Conservation (phyloP, 2,329 filamentous ascomycete species). For the Penicillium sp. region DNA sequence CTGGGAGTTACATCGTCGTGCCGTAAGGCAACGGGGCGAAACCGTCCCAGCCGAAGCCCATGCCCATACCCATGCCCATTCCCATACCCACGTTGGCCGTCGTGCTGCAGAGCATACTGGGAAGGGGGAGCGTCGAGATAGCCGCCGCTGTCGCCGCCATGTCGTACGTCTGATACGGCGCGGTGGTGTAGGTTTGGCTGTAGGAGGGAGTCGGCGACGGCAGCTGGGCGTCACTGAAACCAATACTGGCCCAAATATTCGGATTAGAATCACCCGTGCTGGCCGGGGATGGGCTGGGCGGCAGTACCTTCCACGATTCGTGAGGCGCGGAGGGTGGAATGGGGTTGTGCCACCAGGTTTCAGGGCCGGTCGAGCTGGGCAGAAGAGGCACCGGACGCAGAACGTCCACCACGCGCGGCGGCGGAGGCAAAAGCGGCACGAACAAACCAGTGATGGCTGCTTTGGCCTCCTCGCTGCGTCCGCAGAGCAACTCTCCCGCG, state of each 20-base stretch:
- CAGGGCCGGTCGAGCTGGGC: conserved; percentile 72
- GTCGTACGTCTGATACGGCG: conserved; percentile 68
- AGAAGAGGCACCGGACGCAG: conserved; percentile 82
- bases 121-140: conserved; percentile 74
- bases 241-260: conserved; percentile 76
- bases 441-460: conserved; percentile 78
- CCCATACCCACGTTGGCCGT: conserved; percentile 74
- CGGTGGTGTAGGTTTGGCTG: conserved; percentile 73
- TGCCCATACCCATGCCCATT: conserved; percentile 7
- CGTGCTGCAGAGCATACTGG: conserved; percentile 86
- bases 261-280: conserved; percentile 70
- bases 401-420: conserved; percentile 84
- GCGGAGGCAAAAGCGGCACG: conserved; percentile 78
- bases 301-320: conserved; percentile 86
- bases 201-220: conserved; percentile 77
- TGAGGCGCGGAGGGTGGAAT: conserved; percentile 68
- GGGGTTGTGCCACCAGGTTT: conserved; percentile 78
- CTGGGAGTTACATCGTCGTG: conserved; percentile 66
- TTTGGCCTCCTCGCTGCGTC: conserved; percentile 92
- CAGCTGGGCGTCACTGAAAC: conserved; percentile 68
- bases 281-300: conserved; percentile 76
- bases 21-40: conserved; percentile 65
- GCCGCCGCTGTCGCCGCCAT: conserved; percentile 71
- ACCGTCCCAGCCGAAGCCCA: conserved; percentile 71
- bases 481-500: conserved; percentile 85